Base-by-base conservation (phyloP, 805 yeast species). In the Saturnispora galanensis region DNA sequence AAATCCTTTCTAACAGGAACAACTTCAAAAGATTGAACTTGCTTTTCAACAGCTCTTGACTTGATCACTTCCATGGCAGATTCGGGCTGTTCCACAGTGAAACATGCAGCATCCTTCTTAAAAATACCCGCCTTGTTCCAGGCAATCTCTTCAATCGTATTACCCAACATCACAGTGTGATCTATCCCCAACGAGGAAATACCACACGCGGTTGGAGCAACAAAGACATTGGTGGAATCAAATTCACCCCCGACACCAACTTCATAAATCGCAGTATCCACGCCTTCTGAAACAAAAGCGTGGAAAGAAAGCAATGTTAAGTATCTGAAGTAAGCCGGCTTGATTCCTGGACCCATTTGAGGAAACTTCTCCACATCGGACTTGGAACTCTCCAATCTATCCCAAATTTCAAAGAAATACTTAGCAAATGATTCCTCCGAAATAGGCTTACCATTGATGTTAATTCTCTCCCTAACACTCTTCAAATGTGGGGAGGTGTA, bases 191-290 rank as follows among this genome's bases (percentile, higher is more conserved):
- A 65, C 5, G 90, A 74, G 2, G 93, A 68, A 13, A 93, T 81
- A 33, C 95, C 98, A 39, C 95, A 81, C 1, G 79, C 89, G 0
- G 84, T 74, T 15, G 98, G 97, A 36, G 70, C 66, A 36, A 71
- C 77, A 40, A 93, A 76, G 2, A 93, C 74, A 59, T 93, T 93
- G 10, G 99, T 93, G n/a, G 96, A 86, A 62, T 93, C 99, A 56
- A 79, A 87, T 58, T 85, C 94, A 6, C 99, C 99, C 28, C 99
- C 99, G 39, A 93, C 95, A 17, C 99, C 99, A 29, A 94, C 99
- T 62, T 93, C 99, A 58, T 85, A 88, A 33, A 93, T 81, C 10
- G 97, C 97, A 31, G 96, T 76, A 57, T 88, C 84, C n/a, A 93
- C 89, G 2, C 84, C 83, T 63, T 93, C 98, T 44, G 76, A 72